phyloP scores from a whole-genome alignment of 2,329 filamentous ascomycete genomes.

The Pseudogymnoascus destructans region DNA sequence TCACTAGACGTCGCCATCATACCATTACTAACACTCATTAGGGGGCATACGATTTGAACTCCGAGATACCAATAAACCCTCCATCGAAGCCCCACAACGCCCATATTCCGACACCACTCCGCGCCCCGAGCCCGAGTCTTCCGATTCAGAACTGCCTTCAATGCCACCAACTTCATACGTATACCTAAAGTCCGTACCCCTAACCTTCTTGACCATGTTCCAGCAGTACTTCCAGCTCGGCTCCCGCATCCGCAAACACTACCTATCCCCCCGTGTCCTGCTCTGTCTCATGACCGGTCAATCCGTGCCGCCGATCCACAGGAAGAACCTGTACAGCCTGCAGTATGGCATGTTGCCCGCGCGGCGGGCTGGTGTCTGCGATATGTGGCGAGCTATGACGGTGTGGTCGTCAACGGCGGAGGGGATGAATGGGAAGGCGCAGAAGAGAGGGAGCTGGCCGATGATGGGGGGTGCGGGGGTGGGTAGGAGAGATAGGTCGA shows the following conservation, averaged over 20 bases:
- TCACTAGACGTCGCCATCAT: too few species aligned
- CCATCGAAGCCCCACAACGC: conserved; percentile 10
- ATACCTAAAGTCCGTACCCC: conserved; percentile 77
- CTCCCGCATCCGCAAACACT: conserved; percentile 85
- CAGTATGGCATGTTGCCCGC: conserved; percentile 97
- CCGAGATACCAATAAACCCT: conserved; percentile 49
- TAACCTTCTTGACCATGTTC: conserved; percentile 89
- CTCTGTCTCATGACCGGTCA: conserved; percentile 78
- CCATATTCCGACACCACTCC: neutral
- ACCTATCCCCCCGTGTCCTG: conserved; percentile 77
- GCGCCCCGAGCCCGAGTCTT: neutral
- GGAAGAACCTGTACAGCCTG: conserved; percentile 86
- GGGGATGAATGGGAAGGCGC: conserved; percentile 9
- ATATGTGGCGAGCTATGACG: conserved; percentile 55
- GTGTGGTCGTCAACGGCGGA: conserved; percentile 9
- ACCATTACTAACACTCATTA: conserved; percentile 21
- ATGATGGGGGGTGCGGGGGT: conserved; percentile 11
- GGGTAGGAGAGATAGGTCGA: conserved; percentile 10
- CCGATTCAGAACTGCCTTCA: neutral
- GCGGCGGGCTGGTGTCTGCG: conserved; percentile 61
- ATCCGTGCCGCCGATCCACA: conserved; percentile 88
- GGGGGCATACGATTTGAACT: conserved; percentile 85
- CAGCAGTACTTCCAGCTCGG: conserved; percentile 94
- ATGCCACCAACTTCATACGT: conserved; percentile 61
- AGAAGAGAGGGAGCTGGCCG: conserved; percentile 7